Evolutionary conservation across 1,284 basidiomycete species (phyloP), one percentile per base, ranked within the genome.

Genomic region (Chondrostereum purpureum): DNA sequence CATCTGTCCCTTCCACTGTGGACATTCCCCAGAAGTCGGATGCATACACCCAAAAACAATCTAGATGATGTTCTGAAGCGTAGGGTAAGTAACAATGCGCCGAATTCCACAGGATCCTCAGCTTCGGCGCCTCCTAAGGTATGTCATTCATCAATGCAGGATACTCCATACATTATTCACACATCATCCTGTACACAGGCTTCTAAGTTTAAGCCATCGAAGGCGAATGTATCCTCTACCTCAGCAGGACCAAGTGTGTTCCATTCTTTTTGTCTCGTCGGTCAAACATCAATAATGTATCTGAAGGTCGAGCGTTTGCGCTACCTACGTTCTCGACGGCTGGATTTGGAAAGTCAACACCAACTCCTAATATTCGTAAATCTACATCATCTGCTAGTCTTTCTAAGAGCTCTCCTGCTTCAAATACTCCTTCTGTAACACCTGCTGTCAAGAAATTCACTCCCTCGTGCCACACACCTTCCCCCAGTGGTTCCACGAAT

Each of bases 311-410:
- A 44, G 42, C 55, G 18, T 43, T 53, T 22, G 44, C 57, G 5
- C 52, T 71, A 1, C 60, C 69, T 0, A 60, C 66, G 0, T 72
- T 72, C 49, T 66, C 69, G 4, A 73, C 73, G 0, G 64, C 72
- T 3, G 65, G 67, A 8, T 70, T 67, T 51, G 59, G 58, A 48
- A 62, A 55, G 47, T 45, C 46, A 33, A 54, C 50, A 36, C 36
- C 52, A 19, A 49, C 47, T 31, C 39, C 50, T 34, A 49, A 39
- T 52, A 11, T 42, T 49, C 11, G 45, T 50, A n/a, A 46, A 46
- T 21, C 39, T 48, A 2, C 44, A 45, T 46, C 41, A 50, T 49
- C 43, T 51, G 42, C 20, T 38, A 42, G 45, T 46, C 18, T 23
- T 13, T 4, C 24, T n/a, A 14, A 33, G 24, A 16, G 18, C 27